Conservation (phyloP, 1,139 yeast genomes). For the Cylindricascospora bacillispora region DNA sequence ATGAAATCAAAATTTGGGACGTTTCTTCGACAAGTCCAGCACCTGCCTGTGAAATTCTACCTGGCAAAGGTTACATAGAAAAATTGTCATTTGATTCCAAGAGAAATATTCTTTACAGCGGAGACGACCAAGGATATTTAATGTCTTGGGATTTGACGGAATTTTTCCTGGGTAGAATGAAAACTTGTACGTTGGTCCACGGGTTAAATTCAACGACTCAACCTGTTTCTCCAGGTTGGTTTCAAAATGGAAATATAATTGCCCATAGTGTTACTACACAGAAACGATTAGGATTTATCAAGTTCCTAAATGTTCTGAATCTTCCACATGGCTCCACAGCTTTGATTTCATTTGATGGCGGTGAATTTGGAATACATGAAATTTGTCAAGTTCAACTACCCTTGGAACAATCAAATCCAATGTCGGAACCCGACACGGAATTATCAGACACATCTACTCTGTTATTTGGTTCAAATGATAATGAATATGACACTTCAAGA, state of each 20-base stretch:
- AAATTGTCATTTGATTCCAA: slow-evolving; percentile 9
- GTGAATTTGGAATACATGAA: slow-evolving; percentile 19
- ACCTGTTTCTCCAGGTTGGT: not conserved
- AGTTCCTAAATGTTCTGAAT: not conserved
- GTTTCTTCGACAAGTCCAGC: slow-evolving; percentile 12
- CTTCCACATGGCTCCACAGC: not conserved
- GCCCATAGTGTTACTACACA: slow-evolving; percentile 3
- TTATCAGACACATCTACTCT: slow-evolving; percentile 2
- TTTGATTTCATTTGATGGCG: not conserved
- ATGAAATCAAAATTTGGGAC: slow-evolving; percentile 18
- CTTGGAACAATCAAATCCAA: not conserved
- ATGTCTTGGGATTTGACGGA: slow-evolving; percentile 17
- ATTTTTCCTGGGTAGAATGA: slow-evolving; percentile 5
- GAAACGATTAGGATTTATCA: not conserved
- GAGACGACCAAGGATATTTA: slow-evolving; percentile 18
- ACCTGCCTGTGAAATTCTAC: slow-evolving; percentile 10
- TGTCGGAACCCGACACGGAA: not conserved
- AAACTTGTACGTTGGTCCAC: slow-evolving; percentile 13
- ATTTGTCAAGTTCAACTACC: slow-evolving; percentile 1
- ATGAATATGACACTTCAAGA: slow-evolving; percentile 2
- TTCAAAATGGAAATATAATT: slow-evolving; percentile 18
- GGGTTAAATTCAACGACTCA: slow-evolving; percentile 10
- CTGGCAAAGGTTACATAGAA: slow-evolving; percentile 15
- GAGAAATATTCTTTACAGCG: slow-evolving; percentile 11
- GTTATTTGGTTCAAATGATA: slow-evolving; percentile 1